A percentile compares a stretch with the other conserved stretches of the same genome.
Conservation (phyloP, 2,329 filamentous ascomycete species). For the Microsporum audouinii region DNA sequence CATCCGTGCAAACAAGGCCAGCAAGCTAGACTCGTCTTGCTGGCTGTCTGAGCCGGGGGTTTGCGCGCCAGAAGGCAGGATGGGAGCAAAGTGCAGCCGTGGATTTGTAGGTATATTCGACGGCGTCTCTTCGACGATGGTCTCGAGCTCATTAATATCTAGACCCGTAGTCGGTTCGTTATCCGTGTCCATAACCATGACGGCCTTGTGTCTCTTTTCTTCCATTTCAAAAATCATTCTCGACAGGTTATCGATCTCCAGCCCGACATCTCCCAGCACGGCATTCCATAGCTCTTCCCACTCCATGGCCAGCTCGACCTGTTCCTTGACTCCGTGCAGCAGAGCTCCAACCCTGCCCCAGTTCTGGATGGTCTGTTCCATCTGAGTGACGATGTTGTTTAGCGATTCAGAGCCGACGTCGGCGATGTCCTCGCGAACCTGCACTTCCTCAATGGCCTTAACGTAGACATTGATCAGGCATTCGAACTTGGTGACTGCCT, state of each 20-base stretch:
- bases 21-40: conserved; percentile 75
- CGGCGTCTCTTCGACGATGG: conserved; percentile 81
- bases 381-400: conserved; percentile 65
- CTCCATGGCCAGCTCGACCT: conserved; percentile 96
- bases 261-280: conserved; percentile 83
- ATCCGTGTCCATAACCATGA: conserved; percentile 53
- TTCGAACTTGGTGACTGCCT: conserved; percentile 72
- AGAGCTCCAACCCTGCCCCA: conserved; percentile 74
- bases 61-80: conserved; percentile 42
- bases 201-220: conserved; percentile 72
- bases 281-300: conserved; percentile 97
- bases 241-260: conserved; percentile 69
- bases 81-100: conserved; percentile 55
- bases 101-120: conserved; percentile 43
- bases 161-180: conserved; percentile 41
- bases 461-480: conserved; percentile 86
- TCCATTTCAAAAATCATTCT: conserved; percentile 95
- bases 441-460: conserved; percentile 81
- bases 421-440: conserved; percentile 63
- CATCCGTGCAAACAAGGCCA: conserved; percentile 88
- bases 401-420: conserved; percentile 61
- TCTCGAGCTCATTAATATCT: conserved; percentile 83
- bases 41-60: conserved; percentile 31
- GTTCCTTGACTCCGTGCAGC: conserved; percentile 67
- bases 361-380: conserved; percentile 73